phyloP scores from a whole-genome alignment of 2,329 filamentous ascomycete genomes.

The Grosmannia serpens region DNA sequence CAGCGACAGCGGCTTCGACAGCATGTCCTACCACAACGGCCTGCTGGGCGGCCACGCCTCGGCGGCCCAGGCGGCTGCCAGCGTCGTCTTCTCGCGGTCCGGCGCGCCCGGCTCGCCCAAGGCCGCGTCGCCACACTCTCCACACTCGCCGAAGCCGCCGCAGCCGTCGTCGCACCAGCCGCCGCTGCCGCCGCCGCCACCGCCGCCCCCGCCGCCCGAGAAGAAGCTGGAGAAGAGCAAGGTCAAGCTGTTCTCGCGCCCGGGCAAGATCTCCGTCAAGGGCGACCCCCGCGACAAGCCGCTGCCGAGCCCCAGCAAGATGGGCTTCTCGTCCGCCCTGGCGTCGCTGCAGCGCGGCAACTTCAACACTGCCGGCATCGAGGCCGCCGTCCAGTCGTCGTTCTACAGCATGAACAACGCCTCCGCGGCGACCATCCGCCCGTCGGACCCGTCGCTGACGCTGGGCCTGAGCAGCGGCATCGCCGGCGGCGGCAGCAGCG shows the following conservation, averaged over 20 bases:
- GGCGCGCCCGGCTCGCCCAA: slow-evolving; percentile 35
- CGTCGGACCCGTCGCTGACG: slow-evolving; percentile 33
- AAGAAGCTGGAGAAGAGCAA: slow-evolving; percentile 60
- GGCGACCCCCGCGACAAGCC: slow-evolving; percentile 55
- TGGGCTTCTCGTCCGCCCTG: slow-evolving; percentile 54
- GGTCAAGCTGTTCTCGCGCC: slow-evolving; percentile 71
- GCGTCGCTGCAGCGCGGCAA: slow-evolving; percentile 55
- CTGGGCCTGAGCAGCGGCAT: not conserved
- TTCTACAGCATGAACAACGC: slow-evolving; percentile 67
- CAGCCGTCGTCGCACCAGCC: slow-evolving; percentile 15
- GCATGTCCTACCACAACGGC: slow-evolving; percentile 47
- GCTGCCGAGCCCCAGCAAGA: slow-evolving; percentile 61
- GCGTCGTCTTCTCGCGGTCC: slow-evolving; percentile 60
- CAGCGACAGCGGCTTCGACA: slow-evolving; percentile 41
- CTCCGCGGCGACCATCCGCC: slow-evolving; percentile 65
- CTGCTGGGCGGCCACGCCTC: slow-evolving; percentile 47
- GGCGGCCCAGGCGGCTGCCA: slow-evolving; percentile 60
- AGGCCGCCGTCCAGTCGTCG: slow-evolving; percentile 51
- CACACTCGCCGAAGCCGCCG: not conserved
- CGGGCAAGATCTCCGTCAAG: slow-evolving; percentile 63
- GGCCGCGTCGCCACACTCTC: slow-evolving; percentile 18
- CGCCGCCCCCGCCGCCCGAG: slow-evolving; percentile 32
- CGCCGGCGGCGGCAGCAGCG: not conserved
- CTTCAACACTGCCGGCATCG: slow-evolving; percentile 62
- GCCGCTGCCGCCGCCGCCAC: slow-evolving; percentile 21